These are phyloP conservation scores for Puccinia polysora DNA, from an alignment of 1,284 basidiomycete genomes.

Conservation along the genomic window DNA sequence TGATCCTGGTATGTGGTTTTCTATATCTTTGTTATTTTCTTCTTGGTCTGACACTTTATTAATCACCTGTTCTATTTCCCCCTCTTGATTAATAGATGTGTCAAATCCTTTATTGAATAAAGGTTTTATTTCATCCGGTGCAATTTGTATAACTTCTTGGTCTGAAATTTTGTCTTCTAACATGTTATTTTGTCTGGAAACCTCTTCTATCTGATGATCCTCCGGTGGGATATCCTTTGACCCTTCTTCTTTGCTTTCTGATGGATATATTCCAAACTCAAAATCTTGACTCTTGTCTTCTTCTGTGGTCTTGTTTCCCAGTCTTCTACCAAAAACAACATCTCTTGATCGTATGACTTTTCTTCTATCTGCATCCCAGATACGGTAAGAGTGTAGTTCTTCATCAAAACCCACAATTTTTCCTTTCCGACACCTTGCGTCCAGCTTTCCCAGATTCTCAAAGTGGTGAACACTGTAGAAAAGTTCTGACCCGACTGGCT, in stretches of 20 bases:
- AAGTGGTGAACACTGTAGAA: background rate
- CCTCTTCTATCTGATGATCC: background rate
- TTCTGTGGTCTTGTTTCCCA: background rate
- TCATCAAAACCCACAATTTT: slow-evolving; percentile 7
- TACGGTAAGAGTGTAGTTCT: background rate
- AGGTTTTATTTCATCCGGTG: too few relatives aligned
- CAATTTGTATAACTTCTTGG: too few relatives aligned
- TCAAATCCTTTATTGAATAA: background rate
- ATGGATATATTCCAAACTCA: background rate
- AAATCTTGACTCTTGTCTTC: background rate
- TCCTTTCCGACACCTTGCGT: slow-evolving; percentile 1
- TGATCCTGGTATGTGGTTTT: background rate
- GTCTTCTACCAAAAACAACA: background rate
- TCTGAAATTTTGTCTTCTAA: background rate
- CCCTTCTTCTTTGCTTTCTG: background rate
- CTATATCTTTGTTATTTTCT: background rate
- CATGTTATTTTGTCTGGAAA: background rate
- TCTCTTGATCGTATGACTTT: background rate
- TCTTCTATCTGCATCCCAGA: background rate
- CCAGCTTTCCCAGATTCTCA: background rate
- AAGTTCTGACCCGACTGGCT: background rate
- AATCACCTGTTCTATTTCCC: background rate
- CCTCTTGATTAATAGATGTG: background rate
- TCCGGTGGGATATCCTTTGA: background rate
- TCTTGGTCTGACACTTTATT: background rate